A percentile compares a stretch with the other conserved stretches of the same genome.
Conservation (phyloP, 2,329 filamentous ascomycete genomes). For the Pseudogymnoascus sp. region DNA sequence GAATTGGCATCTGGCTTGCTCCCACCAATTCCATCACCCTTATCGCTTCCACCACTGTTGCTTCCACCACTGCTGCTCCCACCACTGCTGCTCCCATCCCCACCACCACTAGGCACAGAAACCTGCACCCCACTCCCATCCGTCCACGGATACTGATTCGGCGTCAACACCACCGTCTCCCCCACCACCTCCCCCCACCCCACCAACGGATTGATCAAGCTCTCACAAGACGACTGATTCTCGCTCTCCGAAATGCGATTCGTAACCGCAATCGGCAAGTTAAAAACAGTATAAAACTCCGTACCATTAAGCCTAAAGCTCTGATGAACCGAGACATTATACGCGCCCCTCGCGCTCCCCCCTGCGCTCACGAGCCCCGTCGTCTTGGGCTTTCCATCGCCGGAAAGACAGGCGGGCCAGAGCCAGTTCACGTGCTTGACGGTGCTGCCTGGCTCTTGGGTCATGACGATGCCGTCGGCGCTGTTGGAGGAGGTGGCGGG, state of each 20-base stretch:
- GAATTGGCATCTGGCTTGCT: neutral
- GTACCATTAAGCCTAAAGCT: constrained; percentile 57
- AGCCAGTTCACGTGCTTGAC: constrained; percentile 68
- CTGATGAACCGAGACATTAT: constrained; percentile 60
- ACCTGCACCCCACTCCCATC: constrained; percentile 7
- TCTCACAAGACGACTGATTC: constrained; percentile 5
- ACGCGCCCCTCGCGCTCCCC: constrained; percentile 7
- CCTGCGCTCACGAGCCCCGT: constrained; percentile 10
- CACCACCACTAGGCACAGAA: neutral
- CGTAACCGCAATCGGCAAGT: constrained; percentile 60
- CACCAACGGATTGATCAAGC: neutral
- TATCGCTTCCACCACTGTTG: neutral
- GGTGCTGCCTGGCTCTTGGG: constrained; percentile 56
- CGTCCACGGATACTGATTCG: constrained; percentile 2
- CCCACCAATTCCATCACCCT: neutral
- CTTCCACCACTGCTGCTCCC: too few relatives aligned
- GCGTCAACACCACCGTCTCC: neutral
- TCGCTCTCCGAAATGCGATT: constrained; percentile 45
- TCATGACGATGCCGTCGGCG: constrained; percentile 54
- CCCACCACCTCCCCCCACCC: neutral
- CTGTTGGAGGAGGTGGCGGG: constrained; percentile 39
- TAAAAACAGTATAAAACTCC: constrained; percentile 62
- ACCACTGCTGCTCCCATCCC: neutral
- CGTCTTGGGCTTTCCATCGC: constrained; percentile 43
- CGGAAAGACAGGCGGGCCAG: constrained; percentile 62